Base-by-base conservation (phyloP, 2,329 filamentous ascomycete species). In the Diaporthe sp. region DNA sequence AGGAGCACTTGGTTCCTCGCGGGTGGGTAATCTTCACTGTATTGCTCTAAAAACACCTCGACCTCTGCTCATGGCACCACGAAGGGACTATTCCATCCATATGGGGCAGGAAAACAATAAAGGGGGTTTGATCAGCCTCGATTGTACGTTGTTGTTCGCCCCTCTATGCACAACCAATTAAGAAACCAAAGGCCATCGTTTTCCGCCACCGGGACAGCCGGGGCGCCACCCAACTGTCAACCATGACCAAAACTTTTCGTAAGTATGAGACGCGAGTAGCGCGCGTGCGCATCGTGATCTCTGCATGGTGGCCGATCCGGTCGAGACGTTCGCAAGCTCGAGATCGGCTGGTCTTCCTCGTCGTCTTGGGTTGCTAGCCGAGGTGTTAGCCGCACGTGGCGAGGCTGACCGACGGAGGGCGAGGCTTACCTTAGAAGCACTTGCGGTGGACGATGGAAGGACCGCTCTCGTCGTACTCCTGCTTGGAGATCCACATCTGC, bases 401-500 rank as follows among this genome's bases (percentile, higher is more conserved):
- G 33, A 22, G 12, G 12, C 33, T 17, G 58, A 12, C 17, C 1
- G 25, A 2, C 8, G 10, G 40, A 8, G 54, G 40, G 17, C 1
- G 19, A 60, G 38, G 77, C 85, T 82, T 84, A 93, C 92, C 93
- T 98, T 98, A 98, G 94, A 98, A 98, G 95, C 96, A 98, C 95
- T 98, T 98, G 93, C 96, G 95, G 94, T 98, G 96, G 84, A 98
- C 96, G 85, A 98, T 98, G 85, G 96, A 98, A 83, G 96, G 97
- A 89, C 96, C 96, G 88, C 94, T 97, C 95, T 98, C 97, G 91
- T 99, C 97, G 93, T 98, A 98, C 92, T 98, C 96, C 91, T 99
- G 97, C 95, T 99, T 99, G 84, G 97, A 99, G 93, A 99, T 98
- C 97, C 97, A 99, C 97, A 99, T 99, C 91, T 99, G 97, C 92